Evolutionary conservation across 2,329 filamentous ascomycete species (phyloP).

Genomic region (Hypoxylon sp.): DNA sequence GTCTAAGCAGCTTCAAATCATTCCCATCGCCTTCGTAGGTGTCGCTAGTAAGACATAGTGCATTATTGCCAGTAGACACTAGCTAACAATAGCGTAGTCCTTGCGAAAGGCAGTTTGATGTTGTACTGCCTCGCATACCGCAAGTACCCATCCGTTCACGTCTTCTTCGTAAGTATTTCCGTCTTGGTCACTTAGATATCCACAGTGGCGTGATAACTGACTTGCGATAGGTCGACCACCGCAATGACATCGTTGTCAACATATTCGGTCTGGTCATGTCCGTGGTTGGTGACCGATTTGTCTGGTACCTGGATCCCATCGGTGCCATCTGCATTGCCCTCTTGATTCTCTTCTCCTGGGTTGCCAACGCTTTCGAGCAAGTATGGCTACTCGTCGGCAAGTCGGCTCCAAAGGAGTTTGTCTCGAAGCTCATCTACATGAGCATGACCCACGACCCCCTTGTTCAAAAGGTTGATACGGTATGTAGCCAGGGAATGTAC

Average conservation of each 20-base stretch:
- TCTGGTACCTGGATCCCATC: conserved; percentile 72
- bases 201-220: conserved; percentile 18
- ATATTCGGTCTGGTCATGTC: conserved; percentile 67
- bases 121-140: conserved; percentile 65
- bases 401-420: conserved; percentile 67
- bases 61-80: conserved; percentile 1
- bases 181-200: conserved; percentile 1
- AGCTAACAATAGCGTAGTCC: conserved; percentile 53
- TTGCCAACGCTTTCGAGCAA: conserved; percentile 70
- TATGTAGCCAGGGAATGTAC: conserved; percentile 39
- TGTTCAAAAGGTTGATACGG: conserved; percentile 69
- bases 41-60: conserved; percentile 60
- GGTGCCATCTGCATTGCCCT: conserved; percentile 71
- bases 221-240: conserved; percentile 60
- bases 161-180: conserved; percentile 61
- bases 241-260: conserved; percentile 68
- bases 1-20: conserved; percentile 60
- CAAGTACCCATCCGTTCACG: conserved; percentile 65
- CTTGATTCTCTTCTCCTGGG: conserved; percentile 71
- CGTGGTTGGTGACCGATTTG: conserved; percentile 62
- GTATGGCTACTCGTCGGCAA: conserved; percentile 72
- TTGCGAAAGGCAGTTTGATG: conserved; percentile 64
- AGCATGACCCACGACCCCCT: conserved; percentile 64
- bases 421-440: conserved; percentile 68
- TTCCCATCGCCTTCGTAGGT: conserved; percentile 67